These are phyloP conservation scores for Aspergillus quadrilineatus DNA, from an alignment of 2,329 filamentous ascomycete genomes.

Conservation along the genomic window DNA sequence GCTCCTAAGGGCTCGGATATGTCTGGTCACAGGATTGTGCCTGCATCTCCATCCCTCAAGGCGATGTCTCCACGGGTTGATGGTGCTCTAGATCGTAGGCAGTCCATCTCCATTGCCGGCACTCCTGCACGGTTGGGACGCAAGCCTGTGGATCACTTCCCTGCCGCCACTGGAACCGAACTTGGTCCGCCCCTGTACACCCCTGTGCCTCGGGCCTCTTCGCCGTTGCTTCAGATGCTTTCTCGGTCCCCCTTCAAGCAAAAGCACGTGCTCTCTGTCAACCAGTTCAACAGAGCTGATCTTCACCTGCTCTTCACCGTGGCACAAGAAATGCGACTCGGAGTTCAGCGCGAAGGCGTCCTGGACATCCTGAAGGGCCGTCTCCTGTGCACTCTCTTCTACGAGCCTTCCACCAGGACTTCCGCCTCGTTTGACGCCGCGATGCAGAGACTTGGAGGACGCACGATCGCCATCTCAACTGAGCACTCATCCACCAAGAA, in stretches of 20 bases:
- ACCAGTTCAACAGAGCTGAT: conserved; percentile 82
- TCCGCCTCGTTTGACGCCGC: conserved; percentile 95
- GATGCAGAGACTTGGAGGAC: conserved; percentile 95
- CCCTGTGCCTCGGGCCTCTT: conserved; percentile 54
- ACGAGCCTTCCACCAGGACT: conserved; percentile 93
- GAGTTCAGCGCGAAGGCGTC: conserved; percentile 87
- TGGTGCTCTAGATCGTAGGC: conserved; percentile 37
- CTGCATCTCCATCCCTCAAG: conserved; percentile 59
- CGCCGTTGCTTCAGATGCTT: conserved; percentile 68
- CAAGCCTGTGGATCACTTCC: conserved; percentile 28
- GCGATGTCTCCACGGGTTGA: conserved; percentile 45
- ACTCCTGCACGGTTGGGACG: conserved; percentile 36
- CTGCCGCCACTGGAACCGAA: conserved; percentile 33
- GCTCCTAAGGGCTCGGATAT: conserved; percentile 68
- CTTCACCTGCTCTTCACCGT: conserved; percentile 94
- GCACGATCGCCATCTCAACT: conserved; percentile 78
- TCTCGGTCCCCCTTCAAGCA: conserved; percentile 83
- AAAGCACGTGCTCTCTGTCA: conserved; percentile 86
- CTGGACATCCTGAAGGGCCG: conserved; percentile 82
- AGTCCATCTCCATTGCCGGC: conserved; percentile 39
- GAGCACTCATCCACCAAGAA: conserved; percentile 86
- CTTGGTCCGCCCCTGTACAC: conserved; percentile 42
- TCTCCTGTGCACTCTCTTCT: conserved; percentile 91
- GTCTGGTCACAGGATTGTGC: conserved; percentile 61
- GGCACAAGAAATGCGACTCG: conserved; percentile 94